Percentiles rank a stretch among this genome's conserved stretches.
Conservation (phyloP, 108 stramenopile species). For the Cafeteria roenbergensis region DNA sequence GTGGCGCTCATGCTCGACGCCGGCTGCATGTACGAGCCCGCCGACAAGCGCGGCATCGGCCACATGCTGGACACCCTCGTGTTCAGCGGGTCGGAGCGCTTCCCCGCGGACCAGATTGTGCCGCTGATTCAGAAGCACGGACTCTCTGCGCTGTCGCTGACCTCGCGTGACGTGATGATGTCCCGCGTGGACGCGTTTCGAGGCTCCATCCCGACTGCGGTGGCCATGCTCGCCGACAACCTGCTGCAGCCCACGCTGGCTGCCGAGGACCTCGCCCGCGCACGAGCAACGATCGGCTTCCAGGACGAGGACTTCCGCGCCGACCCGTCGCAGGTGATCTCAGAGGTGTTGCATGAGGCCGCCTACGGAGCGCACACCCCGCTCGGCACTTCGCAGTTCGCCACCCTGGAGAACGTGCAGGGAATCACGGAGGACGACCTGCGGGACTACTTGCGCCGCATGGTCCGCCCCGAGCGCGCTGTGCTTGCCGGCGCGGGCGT, state of each 20-base stretch:
- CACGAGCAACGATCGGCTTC: constrained; percentile 2
- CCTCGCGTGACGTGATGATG: constrained; percentile 18
- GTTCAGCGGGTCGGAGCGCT: constrained; percentile 55
- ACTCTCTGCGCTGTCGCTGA: constrained; percentile 19
- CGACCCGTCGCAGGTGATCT: constrained; percentile 41
- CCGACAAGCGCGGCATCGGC: constrained; percentile 47
- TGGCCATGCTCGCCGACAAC: constrained; percentile 17
- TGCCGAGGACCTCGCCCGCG: constrained; percentile 15
- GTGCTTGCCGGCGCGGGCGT: constrained; percentile 86
- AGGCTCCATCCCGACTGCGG: constrained; percentile 6
- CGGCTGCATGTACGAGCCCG: constrained; percentile 61
- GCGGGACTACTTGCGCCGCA: constrained; percentile 43
- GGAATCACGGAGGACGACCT: constrained; percentile 52
- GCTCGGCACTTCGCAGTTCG: constrained; percentile 31
- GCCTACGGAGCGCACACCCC: constrained; percentile 17
- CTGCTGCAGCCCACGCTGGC: constrained; percentile 2
- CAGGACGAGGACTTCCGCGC: constrained; percentile 53
- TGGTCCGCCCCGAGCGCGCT: constrained; percentile 55
- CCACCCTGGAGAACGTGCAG: constrained; percentile 44
- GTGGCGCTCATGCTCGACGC: constrained; percentile 58
- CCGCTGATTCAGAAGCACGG: constrained; percentile 53
- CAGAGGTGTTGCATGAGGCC: constrained; percentile 38
- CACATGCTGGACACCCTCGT: constrained; percentile 80
- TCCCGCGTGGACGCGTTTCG: constrained; percentile 15
- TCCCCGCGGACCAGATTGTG: constrained; percentile 35